Conservation (phyloP, 495 filamentous ascomycete genomes). For the Penicillium argentinense region DNA sequence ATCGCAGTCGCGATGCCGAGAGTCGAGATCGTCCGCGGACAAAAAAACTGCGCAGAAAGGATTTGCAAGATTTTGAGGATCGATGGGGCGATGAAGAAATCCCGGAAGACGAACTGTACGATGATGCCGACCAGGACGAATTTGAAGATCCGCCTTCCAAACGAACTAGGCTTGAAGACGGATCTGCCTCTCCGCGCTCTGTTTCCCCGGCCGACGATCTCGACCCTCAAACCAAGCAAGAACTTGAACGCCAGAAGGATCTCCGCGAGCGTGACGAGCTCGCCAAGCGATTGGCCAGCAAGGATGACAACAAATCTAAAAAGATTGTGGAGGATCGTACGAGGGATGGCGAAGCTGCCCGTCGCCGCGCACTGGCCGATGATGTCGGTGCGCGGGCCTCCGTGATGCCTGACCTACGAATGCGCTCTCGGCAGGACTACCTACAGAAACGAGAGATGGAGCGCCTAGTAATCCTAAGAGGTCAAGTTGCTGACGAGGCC, state of each 20-base stretch:
- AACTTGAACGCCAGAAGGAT: constrained; percentile 60
- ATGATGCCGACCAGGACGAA: constrained; percentile 45
- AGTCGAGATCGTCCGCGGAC: constrained; percentile 49
- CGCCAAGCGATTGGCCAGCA: constrained; percentile 66
- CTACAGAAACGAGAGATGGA: constrained; percentile 89
- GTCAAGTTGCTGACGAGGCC: constrained; percentile 89
- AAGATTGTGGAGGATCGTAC: constrained; percentile 71
- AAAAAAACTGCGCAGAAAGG: constrained; percentile 55
- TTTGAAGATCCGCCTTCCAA: constrained; percentile 58
- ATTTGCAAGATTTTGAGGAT: constrained; percentile 63
- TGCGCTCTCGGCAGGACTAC: constrained; percentile 88
- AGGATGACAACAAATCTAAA: constrained; percentile 69
- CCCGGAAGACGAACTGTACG: constrained; percentile 39
- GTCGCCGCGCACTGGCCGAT: constrained; percentile 62
- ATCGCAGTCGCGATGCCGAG: constrained; percentile 43
- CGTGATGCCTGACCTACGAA: constrained; percentile 72
- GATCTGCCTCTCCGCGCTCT: constrained; percentile 46
- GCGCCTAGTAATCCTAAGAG: constrained; percentile 76
- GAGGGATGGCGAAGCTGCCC: constrained; percentile 56
- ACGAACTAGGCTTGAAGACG: constrained; percentile 57
- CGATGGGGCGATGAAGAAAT: constrained; percentile 79
- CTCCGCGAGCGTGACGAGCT: constrained; percentile 73
- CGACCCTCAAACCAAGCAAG: constrained; percentile 58
- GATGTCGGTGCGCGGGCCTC: constrained; percentile 60
- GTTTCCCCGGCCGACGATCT: constrained; percentile 48